Evolutionary conservation across 495 filamentous ascomycete species (phyloP).

Genomic region (Aspergillus saccharolyticus): DNA sequence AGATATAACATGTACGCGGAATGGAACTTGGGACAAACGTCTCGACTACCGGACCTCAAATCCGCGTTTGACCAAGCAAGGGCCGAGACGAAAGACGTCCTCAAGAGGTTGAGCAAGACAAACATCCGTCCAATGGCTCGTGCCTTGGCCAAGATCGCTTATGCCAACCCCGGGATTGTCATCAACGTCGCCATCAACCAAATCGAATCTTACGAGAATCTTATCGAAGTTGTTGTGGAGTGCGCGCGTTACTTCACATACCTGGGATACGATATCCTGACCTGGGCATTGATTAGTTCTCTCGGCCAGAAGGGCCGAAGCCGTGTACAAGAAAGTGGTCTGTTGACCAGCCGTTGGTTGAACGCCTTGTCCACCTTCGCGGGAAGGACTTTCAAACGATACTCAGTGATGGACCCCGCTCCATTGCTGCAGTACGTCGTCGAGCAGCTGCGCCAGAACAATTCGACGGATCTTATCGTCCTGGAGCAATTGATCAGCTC

Average conservation of each 20-base stretch:
- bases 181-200: constrained; percentile 81
- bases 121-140: constrained; percentile 83
- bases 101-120: constrained; percentile 80
- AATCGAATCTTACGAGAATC: constrained; percentile 86
- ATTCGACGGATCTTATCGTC: constrained; percentile 81
- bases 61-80: constrained; percentile 70
- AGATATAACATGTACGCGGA: constrained; percentile 90
- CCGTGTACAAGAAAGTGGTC: constrained; percentile 74
- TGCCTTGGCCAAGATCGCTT: constrained; percentile 79
- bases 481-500: constrained; percentile 80
- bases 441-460: constrained; percentile 71
- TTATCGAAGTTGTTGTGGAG: constrained; percentile 88
- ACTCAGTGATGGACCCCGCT: constrained; percentile 72
- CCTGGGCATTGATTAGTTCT: constrained; percentile 78
- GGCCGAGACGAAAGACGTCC: constrained; percentile 69
- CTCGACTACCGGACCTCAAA: constrained; percentile 70
- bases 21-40: constrained; percentile 76
- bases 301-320: constrained; percentile 70
- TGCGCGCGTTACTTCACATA: constrained; percentile 90
- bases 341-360: constrained; percentile 86
- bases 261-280: constrained; percentile 86
- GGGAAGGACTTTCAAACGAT: constrained; percentile 77
- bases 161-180: constrained; percentile 82
- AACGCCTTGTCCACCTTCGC: constrained; percentile 78
- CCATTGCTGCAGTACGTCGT: constrained; percentile 88